A percentile compares a stretch with the other conserved stretches of the same genome.
Conservation (phyloP, 1,284 basidiomycete species). For the Pascua sp. region DNA sequence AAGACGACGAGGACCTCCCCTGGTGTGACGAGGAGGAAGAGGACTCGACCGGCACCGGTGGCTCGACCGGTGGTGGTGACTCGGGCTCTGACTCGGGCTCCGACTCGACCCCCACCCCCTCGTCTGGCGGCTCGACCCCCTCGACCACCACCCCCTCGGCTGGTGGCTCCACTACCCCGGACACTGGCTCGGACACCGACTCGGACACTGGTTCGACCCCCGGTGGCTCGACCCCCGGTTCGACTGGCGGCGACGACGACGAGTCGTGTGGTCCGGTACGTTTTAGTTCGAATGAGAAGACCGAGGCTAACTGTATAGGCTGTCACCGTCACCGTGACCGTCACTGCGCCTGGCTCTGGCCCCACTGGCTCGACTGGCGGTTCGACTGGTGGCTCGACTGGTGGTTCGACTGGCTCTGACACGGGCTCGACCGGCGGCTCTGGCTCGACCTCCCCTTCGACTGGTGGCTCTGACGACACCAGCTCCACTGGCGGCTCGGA, state of each 20-base stretch:
- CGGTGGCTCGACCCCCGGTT: too few relatives aligned
- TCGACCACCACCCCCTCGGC: not conserved
- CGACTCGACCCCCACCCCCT: not conserved
- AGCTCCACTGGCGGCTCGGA: too few relatives aligned
- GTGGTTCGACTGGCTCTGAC: not conserved
- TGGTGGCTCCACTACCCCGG: not conserved
- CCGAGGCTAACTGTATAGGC: too few relatives aligned
- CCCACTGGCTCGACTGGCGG: constrained; percentile 1
- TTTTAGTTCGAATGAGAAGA: too few relatives aligned
- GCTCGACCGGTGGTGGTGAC: not conserved
- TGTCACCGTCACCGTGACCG: constrained; percentile 10
- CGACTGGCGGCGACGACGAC: not conserved
- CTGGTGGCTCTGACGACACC: constrained; percentile 37
- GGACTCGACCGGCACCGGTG: constrained; percentile 1
- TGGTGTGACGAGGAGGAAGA: constrained; percentile 17
- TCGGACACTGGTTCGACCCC: not conserved
- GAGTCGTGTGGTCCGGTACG: not conserved
- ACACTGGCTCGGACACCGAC: not conserved
- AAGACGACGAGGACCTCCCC: constrained; percentile 13
- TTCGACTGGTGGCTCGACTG: not conserved
- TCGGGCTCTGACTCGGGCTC: not conserved
- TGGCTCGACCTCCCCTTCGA: constrained; percentile 43
- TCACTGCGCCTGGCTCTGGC: constrained; percentile 1
- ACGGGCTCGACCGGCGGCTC: not conserved
- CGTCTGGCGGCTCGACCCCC: too few relatives aligned